phyloP scores from a whole-genome alignment of 2,329 filamentous ascomycete species.

The Ilyonectria robusta region DNA sequence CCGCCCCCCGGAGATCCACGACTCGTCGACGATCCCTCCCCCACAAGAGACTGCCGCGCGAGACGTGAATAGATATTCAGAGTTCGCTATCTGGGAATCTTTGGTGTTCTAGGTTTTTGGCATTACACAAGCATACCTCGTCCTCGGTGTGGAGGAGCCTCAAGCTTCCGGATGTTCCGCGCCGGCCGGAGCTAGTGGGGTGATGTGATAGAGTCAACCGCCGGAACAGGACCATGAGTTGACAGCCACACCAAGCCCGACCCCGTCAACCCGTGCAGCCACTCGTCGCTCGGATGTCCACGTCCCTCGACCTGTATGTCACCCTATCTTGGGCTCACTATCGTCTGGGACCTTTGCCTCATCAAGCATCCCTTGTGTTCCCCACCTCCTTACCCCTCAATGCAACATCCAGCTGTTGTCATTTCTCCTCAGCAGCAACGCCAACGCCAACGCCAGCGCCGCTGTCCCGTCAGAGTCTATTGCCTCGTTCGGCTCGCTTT shows the following conservation, averaged over 20 bases:
- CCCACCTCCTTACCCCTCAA: conserved; percentile 20
- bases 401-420: conserved; percentile 11
- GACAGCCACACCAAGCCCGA: conserved; percentile 12
- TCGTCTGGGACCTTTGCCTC: conserved; percentile 19
- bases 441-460: conserved; percentile 8
- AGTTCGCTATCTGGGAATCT: background rate
- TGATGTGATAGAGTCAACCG: conserved; percentile 34
- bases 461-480: conserved; percentile 11
- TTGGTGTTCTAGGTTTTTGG: conserved; percentile 3
- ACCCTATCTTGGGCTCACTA: conserved; percentile 28
- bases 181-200: conserved; percentile 39
- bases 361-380: conserved; percentile 18
- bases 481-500: background rate
- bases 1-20: background rate
- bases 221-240: conserved; percentile 21
- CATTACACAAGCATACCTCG: conserved; percentile 25
- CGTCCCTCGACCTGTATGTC: conserved; percentile 34
- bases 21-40: background rate
- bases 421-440: conserved; percentile 10
- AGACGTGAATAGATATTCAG: background rate
- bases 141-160: conserved; percentile 29
- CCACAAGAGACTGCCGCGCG: background rate
- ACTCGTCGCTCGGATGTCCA: conserved; percentile 28
- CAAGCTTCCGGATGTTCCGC: conserved; percentile 45
- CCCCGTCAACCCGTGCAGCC: background rate